phyloP scores from a whole-genome alignment of 2,329 filamentous ascomycete genomes.

The Paecilomyces sp. region DNA sequence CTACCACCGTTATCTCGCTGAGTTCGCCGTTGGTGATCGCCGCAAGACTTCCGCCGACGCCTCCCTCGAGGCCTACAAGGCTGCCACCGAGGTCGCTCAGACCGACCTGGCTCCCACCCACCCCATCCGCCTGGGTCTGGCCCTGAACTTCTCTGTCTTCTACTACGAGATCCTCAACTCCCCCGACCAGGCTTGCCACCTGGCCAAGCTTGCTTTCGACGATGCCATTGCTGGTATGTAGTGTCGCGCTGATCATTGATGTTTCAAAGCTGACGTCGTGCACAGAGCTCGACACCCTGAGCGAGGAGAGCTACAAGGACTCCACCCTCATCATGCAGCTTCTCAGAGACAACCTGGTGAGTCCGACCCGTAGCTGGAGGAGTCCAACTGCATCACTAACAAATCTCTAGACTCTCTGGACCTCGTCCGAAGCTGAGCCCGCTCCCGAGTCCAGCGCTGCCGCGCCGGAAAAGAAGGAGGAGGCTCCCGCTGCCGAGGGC shows the following conservation, averaged over 20 bases:
- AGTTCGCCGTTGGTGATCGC: conserved; percentile 90
- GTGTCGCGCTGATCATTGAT: not conserved
- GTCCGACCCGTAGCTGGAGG: conserved; percentile 17
- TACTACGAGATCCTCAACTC: conserved; percentile 99
- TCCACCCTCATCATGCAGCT: conserved; percentile 98
- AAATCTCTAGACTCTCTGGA: conserved; percentile 80
- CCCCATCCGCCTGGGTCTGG: conserved; percentile 86
- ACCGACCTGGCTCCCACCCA: conserved; percentile 86
- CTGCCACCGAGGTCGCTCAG: conserved; percentile 80
- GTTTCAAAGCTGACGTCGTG: conserved; percentile 16
- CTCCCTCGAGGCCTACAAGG: conserved; percentile 96
- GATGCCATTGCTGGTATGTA: conserved; percentile 80
- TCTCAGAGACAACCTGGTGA: conserved; percentile 89
- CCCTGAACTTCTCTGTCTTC: conserved; percentile 96
- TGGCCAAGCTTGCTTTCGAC: conserved; percentile 92
- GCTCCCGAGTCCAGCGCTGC: conserved; percentile 46
- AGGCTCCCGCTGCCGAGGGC: conserved; percentile 31
- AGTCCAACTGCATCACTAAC: conserved; percentile 17
- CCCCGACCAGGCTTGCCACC: conserved; percentile 94
- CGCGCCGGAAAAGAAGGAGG: conserved; percentile 33
- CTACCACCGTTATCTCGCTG: conserved; percentile 97
- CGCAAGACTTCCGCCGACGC: conserved; percentile 91
- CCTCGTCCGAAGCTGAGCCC: conserved; percentile 93
- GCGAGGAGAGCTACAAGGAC: conserved; percentile 99
- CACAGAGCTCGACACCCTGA: conserved; percentile 86